These are phyloP conservation scores for Cicer pinnatifidum DNA, from an alignment of 306 rosid species.

Conservation along the genomic window DNA sequence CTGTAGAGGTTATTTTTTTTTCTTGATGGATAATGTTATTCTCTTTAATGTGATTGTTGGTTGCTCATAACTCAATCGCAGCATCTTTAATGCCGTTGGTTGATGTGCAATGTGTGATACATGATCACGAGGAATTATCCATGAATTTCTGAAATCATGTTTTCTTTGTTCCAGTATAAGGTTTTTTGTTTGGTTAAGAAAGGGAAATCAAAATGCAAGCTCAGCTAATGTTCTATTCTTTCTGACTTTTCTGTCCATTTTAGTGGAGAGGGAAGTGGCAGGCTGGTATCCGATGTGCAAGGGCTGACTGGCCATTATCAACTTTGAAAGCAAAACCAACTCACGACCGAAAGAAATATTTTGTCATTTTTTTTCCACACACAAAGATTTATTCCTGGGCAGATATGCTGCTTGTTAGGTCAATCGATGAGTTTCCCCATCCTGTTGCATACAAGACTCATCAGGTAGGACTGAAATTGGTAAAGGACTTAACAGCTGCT, in stretches of 20 bases:
- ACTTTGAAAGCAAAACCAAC: constrained; percentile 97
- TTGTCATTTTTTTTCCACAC: constrained; percentile 90
- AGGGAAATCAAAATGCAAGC: constrained; percentile 32
- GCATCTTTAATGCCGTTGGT: constrained; percentile 20
- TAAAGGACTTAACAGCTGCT: constrained; percentile 76
- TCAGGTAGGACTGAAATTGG: constrained; percentile 75
- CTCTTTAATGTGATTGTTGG: constrained; percentile 10
- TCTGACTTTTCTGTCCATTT: constrained; percentile 44
- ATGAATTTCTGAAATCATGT: neutral
- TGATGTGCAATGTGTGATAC: constrained; percentile 36
- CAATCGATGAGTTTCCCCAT: constrained; percentile 77
- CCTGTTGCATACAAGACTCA: constrained; percentile 87
- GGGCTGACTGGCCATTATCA: constrained; percentile 96
- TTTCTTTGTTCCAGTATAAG: constrained; percentile 15
- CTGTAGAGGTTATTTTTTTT: neutral
- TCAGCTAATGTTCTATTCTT: constrained; percentile 44
- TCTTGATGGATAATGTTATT: constrained; percentile 6
- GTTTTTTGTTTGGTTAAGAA: constrained; percentile 21
- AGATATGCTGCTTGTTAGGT: constrained; percentile 77
- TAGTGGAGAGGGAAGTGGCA: constrained; percentile 99
- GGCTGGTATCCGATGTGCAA: constrained; percentile 91
- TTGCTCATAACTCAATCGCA: constrained; percentile 13
- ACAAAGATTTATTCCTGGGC: constrained; percentile 96
- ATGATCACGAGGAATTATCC: constrained; percentile 23
- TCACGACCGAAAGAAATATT: constrained; percentile 88